Evolutionary conservation across 2,329 filamentous ascomycete species (phyloP), one percentile per base, ranked within the genome.

Genomic region (Penicillium olsonii): DNA sequence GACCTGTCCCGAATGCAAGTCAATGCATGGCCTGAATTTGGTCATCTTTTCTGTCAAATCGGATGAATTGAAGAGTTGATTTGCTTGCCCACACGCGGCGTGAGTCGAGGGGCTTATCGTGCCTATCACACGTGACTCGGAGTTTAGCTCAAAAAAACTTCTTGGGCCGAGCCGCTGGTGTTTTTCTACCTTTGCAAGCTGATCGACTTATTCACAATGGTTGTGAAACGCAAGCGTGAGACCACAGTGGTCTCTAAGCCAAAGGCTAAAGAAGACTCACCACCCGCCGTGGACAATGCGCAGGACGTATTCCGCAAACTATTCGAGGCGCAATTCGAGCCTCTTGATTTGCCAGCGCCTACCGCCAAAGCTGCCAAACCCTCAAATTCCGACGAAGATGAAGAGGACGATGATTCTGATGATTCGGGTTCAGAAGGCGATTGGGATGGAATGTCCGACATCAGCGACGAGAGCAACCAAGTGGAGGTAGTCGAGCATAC

Each of bases 1-100:
- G 52, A 99, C 94, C 68, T 92, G 87, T 12, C 94, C 94, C n/a
- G 92, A 87, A 72, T 99, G 94, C 45, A 99, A 83, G 75, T 99
- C 94, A 72, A 99, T 97, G 68, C 94, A 99, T 17, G 94, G 94
- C 33, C 94, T 82, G 68, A 99, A 99, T 61, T 87, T 85, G 2
- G 94, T 97, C 94, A 99, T 96, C 37, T 55, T 75, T 43, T 14
- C 44, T 14, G 27, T 33, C 38, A 33, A 55, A 48, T 56, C 42
- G 20, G 20, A 37, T 31, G 29, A 31, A 31, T 31, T 31, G 31
- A 38, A 31, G 26, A 41, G 31, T 39, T 27, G 18, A 40, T 29
- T 38, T 17, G 26, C 17, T 48, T 24, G n/a, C 22, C 22, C 22
- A 24, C 40, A 37, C 40, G 39, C 39, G 47, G 37, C 43, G 37